These are phyloP conservation scores for Lasiodiplodia hormozganensis DNA, from an alignment of 2,329 filamentous ascomycete species.

Conservation along the genomic window DNA sequence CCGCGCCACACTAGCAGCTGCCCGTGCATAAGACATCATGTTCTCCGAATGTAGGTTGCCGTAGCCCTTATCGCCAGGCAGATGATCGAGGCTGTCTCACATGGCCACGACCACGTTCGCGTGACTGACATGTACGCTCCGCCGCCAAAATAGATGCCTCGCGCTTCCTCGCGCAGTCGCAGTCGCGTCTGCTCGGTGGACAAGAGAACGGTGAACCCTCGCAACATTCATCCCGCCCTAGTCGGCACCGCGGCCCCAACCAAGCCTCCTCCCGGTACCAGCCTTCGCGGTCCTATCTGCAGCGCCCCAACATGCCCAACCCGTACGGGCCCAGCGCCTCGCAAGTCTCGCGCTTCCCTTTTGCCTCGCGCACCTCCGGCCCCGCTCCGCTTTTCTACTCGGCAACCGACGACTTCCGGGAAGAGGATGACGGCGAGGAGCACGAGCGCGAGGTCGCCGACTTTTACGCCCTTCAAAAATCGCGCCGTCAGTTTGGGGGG, in stretches of 20 bases:
- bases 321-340: constrained; percentile 78
- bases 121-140: constrained; percentile 50
- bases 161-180: constrained; percentile 93
- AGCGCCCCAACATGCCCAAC: constrained; percentile 64
- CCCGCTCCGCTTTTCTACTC: constrained; percentile 96
- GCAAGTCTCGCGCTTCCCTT: constrained; percentile 77
- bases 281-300: constrained; percentile 57
- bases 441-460: constrained; percentile 92
- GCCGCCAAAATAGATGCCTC: constrained; percentile 76
- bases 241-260: constrained; percentile 56
- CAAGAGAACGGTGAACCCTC: constrained; percentile 39
- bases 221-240: constrained; percentile 50
- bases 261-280: constrained; percentile 56
- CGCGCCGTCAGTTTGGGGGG: constrained; percentile 84
- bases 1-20: constrained; percentile 20
- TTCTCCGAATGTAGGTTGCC: constrained; percentile 84
- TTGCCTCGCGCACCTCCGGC: constrained; percentile 78
- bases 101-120: constrained; percentile 39
- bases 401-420: constrained; percentile 85
- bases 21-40: constrained; percentile 57
- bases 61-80: constrained; percentile 41
- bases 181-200: constrained; percentile 83
- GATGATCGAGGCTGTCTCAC: constrained; percentile 39
- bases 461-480: constrained; percentile 88
- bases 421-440: constrained; percentile 92